A percentile compares a stretch with the other conserved stretches of the same genome.
These are phyloP conservation scores for Quercus cerris DNA, from an alignment of 306 rosid species.

Conservation along the genomic window DNA sequence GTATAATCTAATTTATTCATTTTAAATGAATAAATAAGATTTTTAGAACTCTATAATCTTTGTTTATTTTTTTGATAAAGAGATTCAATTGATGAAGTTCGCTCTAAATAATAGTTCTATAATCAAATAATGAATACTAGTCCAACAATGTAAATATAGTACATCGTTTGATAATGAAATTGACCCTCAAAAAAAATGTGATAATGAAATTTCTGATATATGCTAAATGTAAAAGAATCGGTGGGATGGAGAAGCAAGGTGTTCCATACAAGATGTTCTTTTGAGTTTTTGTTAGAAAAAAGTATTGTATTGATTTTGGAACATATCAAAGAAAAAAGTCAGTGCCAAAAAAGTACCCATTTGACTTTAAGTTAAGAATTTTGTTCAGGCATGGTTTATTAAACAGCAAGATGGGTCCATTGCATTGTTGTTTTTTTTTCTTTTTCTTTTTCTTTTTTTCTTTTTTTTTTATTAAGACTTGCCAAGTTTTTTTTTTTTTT, in stretches of 20 bases:
- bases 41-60: fast-evolving
- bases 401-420: not conserved
- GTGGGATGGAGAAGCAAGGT: not conserved
- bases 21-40: no score
- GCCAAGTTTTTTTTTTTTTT: not conserved
- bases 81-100: fast-evolving
- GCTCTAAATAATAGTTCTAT: fast-evolving
- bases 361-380: not conserved
- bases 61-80: not conserved
- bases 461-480: not conserved
- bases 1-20: no score
- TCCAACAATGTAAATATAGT: not conserved
- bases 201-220: not conserved
- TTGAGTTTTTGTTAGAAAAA: not conserved
- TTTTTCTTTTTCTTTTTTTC: not conserved
- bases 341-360: not conserved
- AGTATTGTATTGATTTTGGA: not conserved
- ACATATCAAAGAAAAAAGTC: not conserved
- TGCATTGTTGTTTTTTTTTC: not conserved
- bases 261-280: not conserved
- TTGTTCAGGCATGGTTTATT: not conserved
- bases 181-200: no score
- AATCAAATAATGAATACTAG: not conserved
- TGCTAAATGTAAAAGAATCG: not conserved
- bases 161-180: not conserved